Conservation (phyloP, 352 stramenopile species). For the Pythium aristosporum region DNA sequence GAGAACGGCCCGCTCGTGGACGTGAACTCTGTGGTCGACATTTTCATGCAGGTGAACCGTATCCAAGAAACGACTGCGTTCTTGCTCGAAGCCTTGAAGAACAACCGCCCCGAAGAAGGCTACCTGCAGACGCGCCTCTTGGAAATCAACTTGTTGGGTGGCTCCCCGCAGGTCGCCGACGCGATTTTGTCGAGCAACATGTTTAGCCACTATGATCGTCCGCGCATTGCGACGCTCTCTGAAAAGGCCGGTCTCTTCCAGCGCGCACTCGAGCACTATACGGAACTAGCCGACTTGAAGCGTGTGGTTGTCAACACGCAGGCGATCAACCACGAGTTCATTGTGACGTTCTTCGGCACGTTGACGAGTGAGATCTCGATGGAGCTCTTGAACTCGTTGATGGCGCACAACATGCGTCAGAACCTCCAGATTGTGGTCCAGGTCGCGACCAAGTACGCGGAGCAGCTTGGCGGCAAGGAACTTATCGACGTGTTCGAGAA, state of each 20-base stretch:
- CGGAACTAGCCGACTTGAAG: slow-evolving; percentile 97
- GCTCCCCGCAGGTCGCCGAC: slow-evolving; percentile 98
- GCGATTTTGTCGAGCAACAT: slow-evolving; percentile 99
- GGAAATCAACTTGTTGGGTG: slow-evolving; percentile 99
- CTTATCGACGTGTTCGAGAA: slow-evolving; percentile 99
- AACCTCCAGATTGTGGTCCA: slow-evolving; percentile 99
- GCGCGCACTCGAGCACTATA: slow-evolving; percentile 99
- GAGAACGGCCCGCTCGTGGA: slow-evolving; percentile 95
- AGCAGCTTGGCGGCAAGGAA: slow-evolving; percentile 92
- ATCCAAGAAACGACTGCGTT: slow-evolving; percentile 99
- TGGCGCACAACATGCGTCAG: slow-evolving; percentile 96
- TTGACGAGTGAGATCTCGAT: slow-evolving; percentile 97
- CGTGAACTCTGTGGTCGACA: slow-evolving; percentile 98
- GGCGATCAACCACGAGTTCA: slow-evolving; percentile 96
- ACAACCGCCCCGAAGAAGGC: slow-evolving; percentile 98
- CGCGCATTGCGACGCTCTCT: slow-evolving; percentile 97
- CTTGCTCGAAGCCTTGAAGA: slow-evolving; percentile 98
- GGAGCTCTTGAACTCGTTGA: slow-evolving; percentile 98
- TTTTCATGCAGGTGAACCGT: slow-evolving; percentile 99
- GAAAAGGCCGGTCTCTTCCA: slow-evolving; percentile 99
- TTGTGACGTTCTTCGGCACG: slow-evolving; percentile 99
- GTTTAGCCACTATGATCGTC: slow-evolving; percentile 98
- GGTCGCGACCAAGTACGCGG: slow-evolving; percentile 94
- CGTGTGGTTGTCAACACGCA: slow-evolving; percentile 92
- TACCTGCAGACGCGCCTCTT: slow-evolving; percentile 99